Conservation (phyloP, 2,329 filamentous ascomycete genomes). For the Cladosporium velox region DNA sequence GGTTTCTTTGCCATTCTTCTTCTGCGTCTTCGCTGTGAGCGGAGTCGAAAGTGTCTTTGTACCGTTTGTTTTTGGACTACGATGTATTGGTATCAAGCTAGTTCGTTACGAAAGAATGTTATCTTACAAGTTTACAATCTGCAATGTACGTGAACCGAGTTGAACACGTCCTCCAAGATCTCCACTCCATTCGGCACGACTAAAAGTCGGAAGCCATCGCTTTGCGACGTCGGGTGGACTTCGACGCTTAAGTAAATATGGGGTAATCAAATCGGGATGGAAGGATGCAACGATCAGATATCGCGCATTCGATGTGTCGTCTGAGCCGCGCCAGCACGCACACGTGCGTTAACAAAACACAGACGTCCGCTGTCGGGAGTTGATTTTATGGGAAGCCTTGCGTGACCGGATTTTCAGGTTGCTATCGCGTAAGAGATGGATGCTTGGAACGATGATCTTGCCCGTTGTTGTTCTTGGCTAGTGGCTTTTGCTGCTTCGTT, state of each 20-base stretch:
- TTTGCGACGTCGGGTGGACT: background rate
- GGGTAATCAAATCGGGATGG: conserved; percentile 1
- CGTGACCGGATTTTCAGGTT: conserved; percentile 1
- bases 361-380: too few species aligned
- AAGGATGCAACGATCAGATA: background rate
- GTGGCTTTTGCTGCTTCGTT: background rate
- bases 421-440: conserved; percentile 1
- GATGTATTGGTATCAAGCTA: conserved; percentile 10
- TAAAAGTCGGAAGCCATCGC: background rate
- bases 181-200: background rate
- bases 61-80: background rate
- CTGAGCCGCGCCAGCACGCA: background rate
- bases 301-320: background rate
- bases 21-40: background rate
- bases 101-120: conserved; percentile 9
- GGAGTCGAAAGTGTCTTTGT: background rate
- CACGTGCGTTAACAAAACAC: background rate
- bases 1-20: background rate
- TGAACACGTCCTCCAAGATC: background rate
- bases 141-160: too few species aligned
- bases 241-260: conserved; percentile 5
- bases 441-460: conserved; percentile 2
- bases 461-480: conserved; percentile 1
- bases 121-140: background rate
- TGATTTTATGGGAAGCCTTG: background rate